Evolutionary conservation across 176 grass and related monocot genomes (phyloP).

Genomic region (Phoenix roebelenii): DNA sequence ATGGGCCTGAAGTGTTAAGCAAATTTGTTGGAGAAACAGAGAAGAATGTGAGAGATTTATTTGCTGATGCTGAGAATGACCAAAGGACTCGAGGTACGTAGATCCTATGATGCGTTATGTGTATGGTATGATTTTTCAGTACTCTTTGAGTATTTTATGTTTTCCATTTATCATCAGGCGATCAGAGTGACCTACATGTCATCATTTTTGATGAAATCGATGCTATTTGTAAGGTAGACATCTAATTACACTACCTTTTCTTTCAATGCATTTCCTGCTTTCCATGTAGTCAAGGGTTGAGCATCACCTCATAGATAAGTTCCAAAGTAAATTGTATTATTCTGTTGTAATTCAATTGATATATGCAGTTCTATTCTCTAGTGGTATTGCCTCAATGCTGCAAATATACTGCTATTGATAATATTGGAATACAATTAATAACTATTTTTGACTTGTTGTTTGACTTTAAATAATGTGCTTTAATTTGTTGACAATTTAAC

Average conservation of each 20-base stretch:
- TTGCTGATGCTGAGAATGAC: slow-evolving; percentile 90
- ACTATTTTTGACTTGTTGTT: no score
- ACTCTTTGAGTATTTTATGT: background rate
- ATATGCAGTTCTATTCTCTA: no score
- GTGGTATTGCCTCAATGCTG: no score
- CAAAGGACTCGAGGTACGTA: slow-evolving; percentile 48
- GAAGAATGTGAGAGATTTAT: slow-evolving; percentile 97
- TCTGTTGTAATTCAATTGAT: no score
- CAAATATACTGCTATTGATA: no score
- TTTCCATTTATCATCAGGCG: slow-evolving; percentile 42
- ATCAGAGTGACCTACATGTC: slow-evolving; percentile 92
- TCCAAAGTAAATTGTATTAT: no score
- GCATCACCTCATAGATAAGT: no score
- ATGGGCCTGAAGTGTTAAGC: slow-evolving; percentile 92
- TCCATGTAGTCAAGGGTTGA: no score
- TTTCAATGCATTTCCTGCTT: background rate
- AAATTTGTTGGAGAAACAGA: slow-evolving; percentile 98
- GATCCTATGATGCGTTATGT: slow-evolving; percentile 1
- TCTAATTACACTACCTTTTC: background rate
- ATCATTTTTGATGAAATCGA: slow-evolving; percentile 99
- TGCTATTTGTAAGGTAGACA: slow-evolving; percentile 62
- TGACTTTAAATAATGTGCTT: no score
- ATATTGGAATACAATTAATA: no score
- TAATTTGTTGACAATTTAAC: no score
- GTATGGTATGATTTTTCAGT: background rate